phyloP scores from a whole-genome alignment of 495 filamentous ascomycete species.

The Penicillium crystallinum region DNA sequence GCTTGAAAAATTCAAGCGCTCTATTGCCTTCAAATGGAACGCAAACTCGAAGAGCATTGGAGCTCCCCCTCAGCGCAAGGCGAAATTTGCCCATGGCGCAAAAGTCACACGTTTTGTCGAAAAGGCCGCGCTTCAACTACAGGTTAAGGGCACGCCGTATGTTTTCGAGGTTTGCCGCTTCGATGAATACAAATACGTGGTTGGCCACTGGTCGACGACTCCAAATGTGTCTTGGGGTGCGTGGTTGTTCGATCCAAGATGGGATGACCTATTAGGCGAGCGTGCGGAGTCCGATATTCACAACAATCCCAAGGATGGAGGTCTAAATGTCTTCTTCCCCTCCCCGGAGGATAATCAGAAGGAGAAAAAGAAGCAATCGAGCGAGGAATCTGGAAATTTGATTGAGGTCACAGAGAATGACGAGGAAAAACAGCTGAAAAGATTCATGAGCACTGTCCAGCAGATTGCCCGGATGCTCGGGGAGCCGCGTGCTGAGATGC shows the following conservation, averaged over 20 bases:
- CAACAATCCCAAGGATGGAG: neutral
- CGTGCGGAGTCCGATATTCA: constrained; percentile 21
- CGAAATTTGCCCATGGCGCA: constrained; percentile 16
- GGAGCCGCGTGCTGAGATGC: constrained; percentile 13
- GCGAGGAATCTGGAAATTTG: neutral
- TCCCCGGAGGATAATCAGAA: neutral
- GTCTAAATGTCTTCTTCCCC: neutral
- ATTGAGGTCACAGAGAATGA: constrained; percentile 11
- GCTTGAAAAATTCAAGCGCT: constrained; percentile 25
- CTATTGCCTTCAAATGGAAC: constrained; percentile 17
- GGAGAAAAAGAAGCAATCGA: neutral
- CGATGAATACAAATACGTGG: constrained; percentile 39
- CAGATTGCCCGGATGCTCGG: neutral
- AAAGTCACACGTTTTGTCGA: constrained; percentile 36
- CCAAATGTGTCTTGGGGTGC: constrained; percentile 36
- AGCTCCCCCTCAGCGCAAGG: constrained; percentile 20
- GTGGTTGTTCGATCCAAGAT: constrained; percentile 44
- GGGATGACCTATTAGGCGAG: constrained; percentile 41
- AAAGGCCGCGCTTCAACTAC: constrained; percentile 47
- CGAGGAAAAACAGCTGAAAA: neutral
- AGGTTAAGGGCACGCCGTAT: constrained; percentile 43
- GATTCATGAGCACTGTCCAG: constrained; percentile 1
- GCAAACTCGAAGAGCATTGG: constrained; percentile 14
- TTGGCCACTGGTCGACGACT: neutral
- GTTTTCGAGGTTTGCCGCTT: constrained; percentile 53